Conservation (phyloP, 164 flowering plant species). For the Piper betle region DNA sequence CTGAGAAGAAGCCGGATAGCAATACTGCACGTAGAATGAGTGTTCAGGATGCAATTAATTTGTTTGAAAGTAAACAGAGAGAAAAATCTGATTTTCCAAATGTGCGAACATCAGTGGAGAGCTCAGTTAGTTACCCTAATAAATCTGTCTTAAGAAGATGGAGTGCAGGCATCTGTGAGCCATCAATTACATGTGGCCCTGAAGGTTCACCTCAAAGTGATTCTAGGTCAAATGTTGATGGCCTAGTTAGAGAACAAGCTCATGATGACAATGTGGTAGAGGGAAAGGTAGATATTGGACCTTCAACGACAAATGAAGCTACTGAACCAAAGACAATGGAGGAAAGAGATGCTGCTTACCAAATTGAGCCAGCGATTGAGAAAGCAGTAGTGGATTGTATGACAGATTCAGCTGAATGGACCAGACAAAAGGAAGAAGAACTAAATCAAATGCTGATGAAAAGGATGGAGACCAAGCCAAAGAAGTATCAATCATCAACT, state of each 20-base stretch:
- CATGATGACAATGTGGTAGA: conserved; percentile 14
- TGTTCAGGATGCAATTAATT: conserved; percentile 82
- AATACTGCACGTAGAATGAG: conserved; percentile 43
- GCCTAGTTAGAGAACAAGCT: conserved; percentile 12
- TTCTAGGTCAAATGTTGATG: conserved; percentile 4
- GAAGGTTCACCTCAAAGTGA: conserved; percentile 19
- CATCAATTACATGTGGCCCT: conserved; percentile 15
- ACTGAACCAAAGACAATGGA: conserved; percentile 14
- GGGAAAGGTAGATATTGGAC: conserved; percentile 9
- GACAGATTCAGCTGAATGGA: conserved; percentile 58
- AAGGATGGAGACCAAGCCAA: conserved; percentile 48
- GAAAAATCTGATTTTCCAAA: conserved; percentile 36
- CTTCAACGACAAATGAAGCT: conserved; percentile 11
- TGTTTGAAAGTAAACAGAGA: conserved; percentile 78
- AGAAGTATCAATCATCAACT: conserved; percentile 10
- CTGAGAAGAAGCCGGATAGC: conserved; percentile 30
- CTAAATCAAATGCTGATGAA: conserved; percentile 53
- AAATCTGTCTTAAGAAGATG: conserved; percentile 82
- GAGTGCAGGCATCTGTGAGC: conserved; percentile 70
- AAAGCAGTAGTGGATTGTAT: conserved; percentile 10
- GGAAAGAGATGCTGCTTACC: conserved; percentile 3
- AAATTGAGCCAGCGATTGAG: no score
- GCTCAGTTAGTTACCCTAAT: conserved; percentile 16
- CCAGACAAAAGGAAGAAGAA: conserved; percentile 62
- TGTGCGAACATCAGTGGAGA: conserved; percentile 24